Conservation (phyloP, 225 moss, liverwort and hornwort species). For the Anthoceros angustus region DNA sequence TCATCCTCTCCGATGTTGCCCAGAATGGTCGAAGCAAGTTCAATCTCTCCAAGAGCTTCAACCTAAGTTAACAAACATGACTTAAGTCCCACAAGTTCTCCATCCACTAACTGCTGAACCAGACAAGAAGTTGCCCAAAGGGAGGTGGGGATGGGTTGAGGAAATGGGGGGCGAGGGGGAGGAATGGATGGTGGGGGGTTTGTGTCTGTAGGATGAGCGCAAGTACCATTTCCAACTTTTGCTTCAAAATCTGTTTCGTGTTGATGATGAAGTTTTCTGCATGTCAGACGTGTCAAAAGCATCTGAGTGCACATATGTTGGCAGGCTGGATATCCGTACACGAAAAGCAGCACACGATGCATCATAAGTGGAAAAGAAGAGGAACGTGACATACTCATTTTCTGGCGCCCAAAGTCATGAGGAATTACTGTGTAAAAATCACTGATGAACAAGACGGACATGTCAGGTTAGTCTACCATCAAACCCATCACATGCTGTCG, state of each 20-base stretch:
- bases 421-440: slow-evolving; percentile 93
- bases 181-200: too few relatives aligned
- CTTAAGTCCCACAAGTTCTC: too few relatives aligned
- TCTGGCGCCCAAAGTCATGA: slow-evolving; percentile 73
- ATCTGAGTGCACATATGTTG: not conserved
- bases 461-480: not conserved
- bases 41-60: slow-evolving; percentile 94
- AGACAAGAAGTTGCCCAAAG: too few relatives aligned
- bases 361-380: too few relatives aligned
- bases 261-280: slow-evolving; percentile 60
- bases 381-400: slow-evolving; percentile 42
- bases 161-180: too few relatives aligned
- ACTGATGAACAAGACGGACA: slow-evolving; percentile 25
- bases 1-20: slow-evolving; percentile 14
- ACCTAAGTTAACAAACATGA: slow-evolving; percentile 34
- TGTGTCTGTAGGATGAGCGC: too few relatives aligned
- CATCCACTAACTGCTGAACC: not conserved
- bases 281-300: slow-evolving; percentile 3
- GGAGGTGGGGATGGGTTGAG: too few relatives aligned
- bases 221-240: slow-evolving; percentile 92
- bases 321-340: not conserved
- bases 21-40: slow-evolving; percentile 78
- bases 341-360: too few relatives aligned
- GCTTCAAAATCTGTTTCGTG: slow-evolving; percentile 45
- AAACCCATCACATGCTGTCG: too few relatives aligned